These are phyloP conservation scores for Paraglomus brasilianum DNA, from an alignment of 192 early-diverging fungal species.

Conservation along the genomic window DNA sequence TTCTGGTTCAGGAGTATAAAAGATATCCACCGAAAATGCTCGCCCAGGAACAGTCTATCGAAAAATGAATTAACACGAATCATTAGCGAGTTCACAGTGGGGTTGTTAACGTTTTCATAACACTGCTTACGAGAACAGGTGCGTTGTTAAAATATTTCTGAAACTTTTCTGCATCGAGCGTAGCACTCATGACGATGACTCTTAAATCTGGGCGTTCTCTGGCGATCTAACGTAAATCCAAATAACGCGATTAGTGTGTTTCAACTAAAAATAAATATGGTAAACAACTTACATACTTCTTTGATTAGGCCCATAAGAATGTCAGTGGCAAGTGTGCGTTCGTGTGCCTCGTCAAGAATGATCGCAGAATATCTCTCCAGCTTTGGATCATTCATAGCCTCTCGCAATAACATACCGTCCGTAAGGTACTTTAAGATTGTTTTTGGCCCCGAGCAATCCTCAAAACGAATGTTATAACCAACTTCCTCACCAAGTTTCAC, in stretches of 20 bases:
- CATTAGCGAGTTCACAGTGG: neutral
- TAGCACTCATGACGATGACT: constrained; percentile 96
- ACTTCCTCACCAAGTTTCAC: constrained; percentile 92
- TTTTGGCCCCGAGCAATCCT: constrained; percentile 82
- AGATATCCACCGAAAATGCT: constrained; percentile 98
- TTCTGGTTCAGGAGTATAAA: constrained; percentile 97
- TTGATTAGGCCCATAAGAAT: constrained; percentile 99
- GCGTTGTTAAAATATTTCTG: constrained; percentile 98
- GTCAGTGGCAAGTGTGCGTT: constrained; percentile 94
- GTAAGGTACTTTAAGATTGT: constrained; percentile 91
- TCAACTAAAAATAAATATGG: neutral
- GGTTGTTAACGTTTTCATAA: neutral
- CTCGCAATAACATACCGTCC: constrained; percentile 98
- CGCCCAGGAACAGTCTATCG: constrained; percentile 84
- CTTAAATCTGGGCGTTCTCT: constrained; percentile 79
- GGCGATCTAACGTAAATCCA: constrained; percentile 52
- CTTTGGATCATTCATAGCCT: constrained; percentile 93
- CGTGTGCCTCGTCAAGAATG: constrained; percentile 98
- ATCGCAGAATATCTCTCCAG: constrained; percentile 89
- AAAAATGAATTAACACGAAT: constrained; percentile 9
- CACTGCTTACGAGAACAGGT: constrained; percentile 71
- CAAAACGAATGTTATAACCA: constrained; percentile 98
- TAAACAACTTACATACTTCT: constrained; percentile 51
- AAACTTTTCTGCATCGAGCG: constrained; percentile 97
- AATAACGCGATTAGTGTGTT: constrained; percentile 21